Base-by-base conservation (phyloP, 495 filamentous ascomycete species). In the Aspergillus mulundensis region DNA sequence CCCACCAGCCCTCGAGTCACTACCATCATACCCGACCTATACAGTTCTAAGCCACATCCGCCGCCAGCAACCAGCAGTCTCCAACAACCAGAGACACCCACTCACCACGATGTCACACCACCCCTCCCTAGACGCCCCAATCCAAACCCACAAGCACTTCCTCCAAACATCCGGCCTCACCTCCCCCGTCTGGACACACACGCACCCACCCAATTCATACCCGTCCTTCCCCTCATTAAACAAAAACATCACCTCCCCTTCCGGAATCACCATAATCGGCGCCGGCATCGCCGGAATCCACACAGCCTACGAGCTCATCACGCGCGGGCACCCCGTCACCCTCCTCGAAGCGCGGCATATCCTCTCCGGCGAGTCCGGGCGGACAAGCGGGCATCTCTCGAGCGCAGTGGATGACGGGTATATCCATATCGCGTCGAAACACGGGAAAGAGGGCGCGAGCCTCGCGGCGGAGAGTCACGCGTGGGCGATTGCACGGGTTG, bases 231-330 rank as follows among this genome's bases (percentile, higher is more conserved):
- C 68, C 6, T 47, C 77, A 12, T 64, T 83, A 2, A 34, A 50
- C 3, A 28, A 61, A 15, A 61, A 70, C 50, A 32, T 70, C 20
- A 51, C 4, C 25, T 4, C 3, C 25, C 25, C 67, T 10, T 74
- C 71, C 0, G 79, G 82, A 46, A 66, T 81, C 1, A 73, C 70
- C 62, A 68, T 85, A 47, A 66, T 85, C 54, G 81, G 82, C 14
- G 72, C 77, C 25, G 80, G 82, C 30, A 84, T 83, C 48, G 65
- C 79, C 8, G 82, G 81, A 8, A 74, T 84, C 24, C 73, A 71
- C 2, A 69, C 65, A 7, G 80, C 81, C 3, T 82, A 82, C 50
- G 81, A 84, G 60, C 73, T 81, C 0, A 68, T 84, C 49, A 61
- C 23, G n/a, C 72, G 77, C 15, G 81, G 80, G 21, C 59, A 72